Evolutionary conservation across 495 filamentous ascomycete genomes (phyloP).

Genomic region (Sporormia fimetaria): DNA sequence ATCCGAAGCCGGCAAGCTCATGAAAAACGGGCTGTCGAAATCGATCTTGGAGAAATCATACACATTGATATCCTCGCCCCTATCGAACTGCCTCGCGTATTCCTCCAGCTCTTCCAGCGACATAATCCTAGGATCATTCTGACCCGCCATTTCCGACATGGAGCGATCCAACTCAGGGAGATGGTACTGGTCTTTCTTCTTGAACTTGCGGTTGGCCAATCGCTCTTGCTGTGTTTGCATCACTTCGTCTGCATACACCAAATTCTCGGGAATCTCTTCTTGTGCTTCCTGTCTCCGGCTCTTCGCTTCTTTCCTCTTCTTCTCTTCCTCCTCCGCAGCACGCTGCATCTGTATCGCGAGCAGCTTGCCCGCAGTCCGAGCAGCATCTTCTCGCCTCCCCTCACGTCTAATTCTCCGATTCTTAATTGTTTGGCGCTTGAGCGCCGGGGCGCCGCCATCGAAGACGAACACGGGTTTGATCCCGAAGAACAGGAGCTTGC

Average conservation of each 20-base stretch:
- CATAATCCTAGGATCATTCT: conserved; percentile 91
- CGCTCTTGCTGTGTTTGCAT: conserved; percentile 71
- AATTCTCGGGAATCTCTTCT: conserved; percentile 57
- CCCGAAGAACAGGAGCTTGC: conserved; percentile 93
- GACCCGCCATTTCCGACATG: conserved; percentile 73
- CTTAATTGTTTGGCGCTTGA: conserved; percentile 85
- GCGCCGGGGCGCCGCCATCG: conserved; percentile 81
- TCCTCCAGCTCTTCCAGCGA: conserved; percentile 82
- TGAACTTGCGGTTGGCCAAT: conserved; percentile 62
- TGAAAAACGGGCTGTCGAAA: conserved; percentile 87
- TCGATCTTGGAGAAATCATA: conserved; percentile 99
- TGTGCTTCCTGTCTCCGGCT: conserved; percentile 40
- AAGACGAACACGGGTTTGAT: conserved; percentile 97
- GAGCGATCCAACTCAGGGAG: conserved; percentile 68
- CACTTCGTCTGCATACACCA: conserved; percentile 82
- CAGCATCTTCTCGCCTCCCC: conserved; percentile 85
- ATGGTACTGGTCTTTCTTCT: conserved; percentile 88
- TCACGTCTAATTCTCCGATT: conserved; percentile 69
- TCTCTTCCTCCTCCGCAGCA: conserved; percentile 69
- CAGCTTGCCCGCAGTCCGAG: conserved; percentile 76
- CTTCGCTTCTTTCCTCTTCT: conserved; percentile 44
- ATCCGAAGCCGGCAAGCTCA: conserved; percentile 76
- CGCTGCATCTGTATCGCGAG: conserved; percentile 88
- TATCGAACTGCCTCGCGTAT: conserved; percentile 83
- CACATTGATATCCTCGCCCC: conserved; percentile 91